A percentile compares a stretch with the other conserved stretches of the same genome.
phyloP scores from a whole-genome alignment of 768 basidiomycete genomes.

The Mycena sanguinolenta region DNA sequence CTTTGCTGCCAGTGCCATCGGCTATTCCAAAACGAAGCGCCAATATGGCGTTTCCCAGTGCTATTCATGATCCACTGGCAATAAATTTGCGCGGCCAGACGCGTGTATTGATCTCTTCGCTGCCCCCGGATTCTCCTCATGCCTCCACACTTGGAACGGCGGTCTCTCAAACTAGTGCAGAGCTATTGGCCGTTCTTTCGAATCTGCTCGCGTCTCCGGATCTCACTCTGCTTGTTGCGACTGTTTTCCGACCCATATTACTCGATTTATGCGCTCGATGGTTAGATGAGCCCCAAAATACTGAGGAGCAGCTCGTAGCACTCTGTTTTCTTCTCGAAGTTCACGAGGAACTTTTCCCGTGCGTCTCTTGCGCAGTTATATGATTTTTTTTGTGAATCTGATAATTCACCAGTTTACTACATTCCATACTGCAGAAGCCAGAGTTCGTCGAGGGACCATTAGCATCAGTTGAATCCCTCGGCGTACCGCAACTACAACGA shows the following conservation, averaged over 20 bases:
- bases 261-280: constrained; percentile 87
- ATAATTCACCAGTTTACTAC: constrained; percentile 62
- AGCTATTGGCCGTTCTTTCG: constrained; percentile 70
- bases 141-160: constrained; percentile 53
- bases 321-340: constrained; percentile 75
- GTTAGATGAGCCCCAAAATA: constrained; percentile 67
- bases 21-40: not conserved
- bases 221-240: constrained; percentile 73
- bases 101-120: constrained; percentile 55
- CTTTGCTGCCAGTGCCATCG: constrained; percentile 3
- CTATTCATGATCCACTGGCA: constrained; percentile 68
- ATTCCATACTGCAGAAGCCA: constrained; percentile 60
- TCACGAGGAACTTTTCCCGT: constrained; percentile 82
- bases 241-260: constrained; percentile 80
- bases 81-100: constrained; percentile 72
- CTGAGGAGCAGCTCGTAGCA: constrained; percentile 68
- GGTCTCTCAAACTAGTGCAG: constrained; percentile 46
- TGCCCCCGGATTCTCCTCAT: constrained; percentile 60
- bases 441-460: constrained; percentile 68
- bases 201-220: constrained; percentile 70
- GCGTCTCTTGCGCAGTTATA: constrained; percentile 44
- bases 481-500: constrained; percentile 69
- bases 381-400: constrained; percentile 18
- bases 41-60: constrained; percentile 39
- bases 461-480: constrained; percentile 48